These are phyloP conservation scores for Tillandsia fasciculata DNA, from an alignment of 176 grass and related monocot genomes.

Conservation along the genomic window DNA sequence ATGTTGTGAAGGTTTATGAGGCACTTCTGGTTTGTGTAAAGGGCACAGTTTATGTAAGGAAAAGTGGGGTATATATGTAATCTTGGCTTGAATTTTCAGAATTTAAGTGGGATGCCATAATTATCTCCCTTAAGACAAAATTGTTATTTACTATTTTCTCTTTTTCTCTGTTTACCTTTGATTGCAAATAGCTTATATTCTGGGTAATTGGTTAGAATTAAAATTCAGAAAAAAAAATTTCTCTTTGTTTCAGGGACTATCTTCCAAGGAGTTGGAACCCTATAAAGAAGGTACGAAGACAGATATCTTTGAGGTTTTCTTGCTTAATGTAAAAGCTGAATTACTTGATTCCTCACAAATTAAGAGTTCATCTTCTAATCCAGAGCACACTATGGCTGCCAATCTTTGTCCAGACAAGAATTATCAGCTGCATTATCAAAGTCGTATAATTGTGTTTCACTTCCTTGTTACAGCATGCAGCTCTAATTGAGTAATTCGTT, in stretches of 20 bases:
- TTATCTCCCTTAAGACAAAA: too few species aligned
- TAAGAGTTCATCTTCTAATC: constrained; percentile 11
- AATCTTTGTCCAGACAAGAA: constrained; percentile 18
- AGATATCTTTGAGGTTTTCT: constrained; percentile 10
- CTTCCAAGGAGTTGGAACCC: constrained; percentile 53
- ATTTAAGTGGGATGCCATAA: too few species aligned
- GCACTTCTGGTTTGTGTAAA: too few species aligned
- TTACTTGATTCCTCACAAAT: constrained; percentile 13
- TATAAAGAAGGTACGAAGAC: constrained; percentile 54
- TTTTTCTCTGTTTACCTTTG: too few species aligned
- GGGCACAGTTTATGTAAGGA: too few species aligned
- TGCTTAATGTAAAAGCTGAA: constrained; percentile 1
- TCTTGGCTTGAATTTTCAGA: too few species aligned
- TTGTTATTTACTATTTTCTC: too few species aligned
- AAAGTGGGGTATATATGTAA: too few species aligned
- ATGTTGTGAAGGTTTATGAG: too few species aligned
- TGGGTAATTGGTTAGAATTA: too few species aligned
- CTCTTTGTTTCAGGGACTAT: constrained; percentile 52
- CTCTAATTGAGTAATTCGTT: not conserved
- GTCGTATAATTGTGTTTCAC: constrained; percentile 11
- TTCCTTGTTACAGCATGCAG: not conserved
- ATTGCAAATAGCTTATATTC: too few species aligned
- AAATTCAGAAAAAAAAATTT: constrained; percentile 4
- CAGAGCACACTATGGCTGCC: constrained; percentile 1
- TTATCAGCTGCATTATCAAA: constrained; percentile 10